Percentiles rank a stretch among this genome's conserved stretches.
Conservation (phyloP, 73 alveolate genomes). For the Paramecium biaurelia region DNA sequence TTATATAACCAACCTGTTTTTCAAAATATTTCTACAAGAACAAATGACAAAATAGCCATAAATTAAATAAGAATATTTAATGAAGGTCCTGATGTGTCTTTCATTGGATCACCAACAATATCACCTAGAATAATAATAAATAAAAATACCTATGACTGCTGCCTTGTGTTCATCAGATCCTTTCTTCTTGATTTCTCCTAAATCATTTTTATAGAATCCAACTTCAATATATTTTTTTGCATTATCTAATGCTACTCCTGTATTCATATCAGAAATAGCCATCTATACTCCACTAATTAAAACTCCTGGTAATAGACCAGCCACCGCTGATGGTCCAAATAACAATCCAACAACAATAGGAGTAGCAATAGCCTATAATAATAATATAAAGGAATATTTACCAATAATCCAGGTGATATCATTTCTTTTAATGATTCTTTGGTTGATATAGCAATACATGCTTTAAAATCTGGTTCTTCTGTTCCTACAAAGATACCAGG, state of each 20-base stretch:
- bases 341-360: slow-evolving; percentile 84
- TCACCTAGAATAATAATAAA: slow-evolving; percentile 73
- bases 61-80: slow-evolving; percentile 89
- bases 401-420: slow-evolving; percentile 88
- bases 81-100: slow-evolving; percentile 92
- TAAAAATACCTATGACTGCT: slow-evolving; percentile 62
- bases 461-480: slow-evolving; percentile 79
- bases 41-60: slow-evolving; percentile 81
- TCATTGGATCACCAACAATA: slow-evolving; percentile 94
- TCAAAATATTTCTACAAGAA: slow-evolving; percentile 63
- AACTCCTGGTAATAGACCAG: slow-evolving; percentile 89
- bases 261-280: slow-evolving; percentile 80
- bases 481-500: slow-evolving; percentile 67
- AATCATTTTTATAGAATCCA: slow-evolving; percentile 55
- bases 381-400: not conserved
- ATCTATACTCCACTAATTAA: slow-evolving; percentile 87
- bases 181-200: slow-evolving; percentile 64
- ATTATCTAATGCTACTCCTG: slow-evolving; percentile 90
- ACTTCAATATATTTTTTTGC: slow-evolving; percentile 86
- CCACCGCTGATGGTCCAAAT: slow-evolving; percentile 85
- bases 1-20: slow-evolving; percentile 23
- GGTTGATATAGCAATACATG: slow-evolving; percentile 87
- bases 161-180: slow-evolving; percentile 82
- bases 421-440: slow-evolving; percentile 78
- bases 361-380: slow-evolving; percentile 62